Evolutionary conservation across 75 land plant species (phyloP), one percentile per base, ranked within the genome.

Genomic region (Pinus tabuliformis): DNA sequence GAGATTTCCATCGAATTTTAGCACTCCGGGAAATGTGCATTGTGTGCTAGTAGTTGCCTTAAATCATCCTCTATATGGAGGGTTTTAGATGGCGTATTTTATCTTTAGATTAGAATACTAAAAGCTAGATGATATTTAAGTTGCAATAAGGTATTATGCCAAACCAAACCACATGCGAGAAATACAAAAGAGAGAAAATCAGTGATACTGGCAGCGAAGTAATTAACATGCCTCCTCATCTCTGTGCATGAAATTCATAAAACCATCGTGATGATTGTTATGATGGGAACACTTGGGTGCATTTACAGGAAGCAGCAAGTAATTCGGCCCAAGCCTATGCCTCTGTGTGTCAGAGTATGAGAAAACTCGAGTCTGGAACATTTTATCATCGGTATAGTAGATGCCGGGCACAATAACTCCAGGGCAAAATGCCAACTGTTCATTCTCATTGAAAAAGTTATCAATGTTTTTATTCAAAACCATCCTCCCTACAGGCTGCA

Each of bases 221-320:
- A 30, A 2, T 30, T 64, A 17, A 54, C 28, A 73, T 58, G 83
- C 87, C 87, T 83, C 86, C 75, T 85, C 87, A 56, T 85, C 87
- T 36, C 87, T 80, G 54, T 85, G 87, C 86, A 85, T 83, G 49
- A 61, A 83, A 83, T 85, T 85, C 87, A 85, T 85, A 73, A 83
- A 78, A n/a, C 87, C 87, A 0, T 85, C 87, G 18, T 83, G 86
- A 70, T 85, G 87, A 70, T 85, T 85, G 78, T 85, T 85, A 56
- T 83, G 87, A 60, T 85, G 81, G 6, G 81, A 75, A 42, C 86
- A 83, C 81, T 85, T 85, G 39, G 87, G 87, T 13, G 87, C 87
- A 72, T 85, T 85, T n/a, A 79, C 87, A 15, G 87, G 87, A 13
- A 85, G 78, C 74, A 83, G 58, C 37, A 85, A 77, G 30, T 85